These are phyloP conservation scores for Hapsidospora chrysogenum DNA, from an alignment of 495 filamentous ascomycete species.

Conservation along the genomic window DNA sequence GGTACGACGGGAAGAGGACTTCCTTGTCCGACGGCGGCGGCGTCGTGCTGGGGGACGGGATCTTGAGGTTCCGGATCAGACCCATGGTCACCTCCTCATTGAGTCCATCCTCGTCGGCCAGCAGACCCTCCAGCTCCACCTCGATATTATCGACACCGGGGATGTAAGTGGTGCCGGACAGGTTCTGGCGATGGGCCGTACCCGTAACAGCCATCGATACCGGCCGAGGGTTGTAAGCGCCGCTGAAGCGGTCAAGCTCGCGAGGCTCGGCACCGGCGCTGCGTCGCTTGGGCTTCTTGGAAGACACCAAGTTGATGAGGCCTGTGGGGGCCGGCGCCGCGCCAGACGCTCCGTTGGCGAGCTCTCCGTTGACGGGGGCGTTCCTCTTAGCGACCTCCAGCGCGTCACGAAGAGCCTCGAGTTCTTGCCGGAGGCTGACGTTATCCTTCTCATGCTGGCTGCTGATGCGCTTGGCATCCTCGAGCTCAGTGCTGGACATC, in stretches of 20 bases:
- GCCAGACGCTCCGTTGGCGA: constrained; percentile 43
- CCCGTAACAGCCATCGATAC: constrained; percentile 76
- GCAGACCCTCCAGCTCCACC: constrained; percentile 77
- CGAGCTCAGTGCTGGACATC: constrained; percentile 58
- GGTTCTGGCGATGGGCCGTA: constrained; percentile 43
- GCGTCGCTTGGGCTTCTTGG: constrained; percentile 91
- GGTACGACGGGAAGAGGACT: constrained; percentile 92
- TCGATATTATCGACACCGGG: constrained; percentile 79
- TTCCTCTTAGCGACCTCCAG: constrained; percentile 69
- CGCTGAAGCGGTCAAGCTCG: constrained; percentile 72
- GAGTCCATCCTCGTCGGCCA: constrained; percentile 86
- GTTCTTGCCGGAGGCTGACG: constrained; percentile 63
- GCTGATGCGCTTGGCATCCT: constrained; percentile 51
- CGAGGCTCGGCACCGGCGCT: constrained; percentile 83
- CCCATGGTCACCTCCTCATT: constrained; percentile 95
- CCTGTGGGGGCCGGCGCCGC: constrained; percentile 43
- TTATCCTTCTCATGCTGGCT: constrained; percentile 67
- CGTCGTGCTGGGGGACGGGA: constrained; percentile 65
- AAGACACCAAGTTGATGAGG: constrained; percentile 89
- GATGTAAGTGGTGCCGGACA: constrained; percentile 48
- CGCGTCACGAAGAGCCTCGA: constrained; percentile 81
- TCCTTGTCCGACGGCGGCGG: constrained; percentile 94
- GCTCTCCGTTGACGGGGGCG: constrained; percentile 46
- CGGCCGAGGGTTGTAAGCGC: constrained; percentile 81
- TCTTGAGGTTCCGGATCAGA: constrained; percentile 89